Evolutionary conservation across 192 early-diverging fungal species (phyloP).

Genomic region (Endogone sp.): DNA sequence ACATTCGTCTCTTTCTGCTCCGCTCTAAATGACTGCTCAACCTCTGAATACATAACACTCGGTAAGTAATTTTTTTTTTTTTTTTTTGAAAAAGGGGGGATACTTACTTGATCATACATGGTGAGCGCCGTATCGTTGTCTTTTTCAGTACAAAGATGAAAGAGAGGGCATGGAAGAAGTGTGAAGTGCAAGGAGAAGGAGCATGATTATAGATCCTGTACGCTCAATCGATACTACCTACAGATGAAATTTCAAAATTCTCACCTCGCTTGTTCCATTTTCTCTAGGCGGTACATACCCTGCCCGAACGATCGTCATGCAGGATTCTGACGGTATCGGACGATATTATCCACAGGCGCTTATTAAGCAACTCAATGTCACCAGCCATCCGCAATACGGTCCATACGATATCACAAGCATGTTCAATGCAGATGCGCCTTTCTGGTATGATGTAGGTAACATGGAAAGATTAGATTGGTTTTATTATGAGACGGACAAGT

Average conservation of each 20-base stretch:
- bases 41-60: neutral
- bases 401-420: slow-evolving; percentile 29
- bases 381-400: slow-evolving; percentile 11
- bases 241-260: too few species aligned
- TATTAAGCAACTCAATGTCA: slow-evolving; percentile 30
- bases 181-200: too few species aligned
- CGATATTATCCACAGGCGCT: slow-evolving; percentile 37
- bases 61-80: neutral
- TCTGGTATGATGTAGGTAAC: slow-evolving; percentile 22
- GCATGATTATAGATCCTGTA: too few species aligned
- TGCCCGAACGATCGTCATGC: slow-evolving; percentile 22
- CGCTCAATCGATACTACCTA: too few species aligned
- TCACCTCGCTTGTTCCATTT: too few species aligned
- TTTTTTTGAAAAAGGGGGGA: too few species aligned
- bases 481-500: too few species aligned
- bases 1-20: slow-evolving; percentile 30
- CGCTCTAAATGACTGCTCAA: neutral
- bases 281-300: slow-evolving; percentile 25
- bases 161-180: too few species aligned
- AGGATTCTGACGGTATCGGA: slow-evolving; percentile 26
- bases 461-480: too few species aligned
- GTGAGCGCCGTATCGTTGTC: too few species aligned
- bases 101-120: too few species aligned
- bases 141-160: too few species aligned
- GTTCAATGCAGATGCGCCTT: slow-evolving; percentile 29